Base-by-base conservation (phyloP, 2,329 filamentous ascomycete genomes). In the Nothomitra cinnamomea region DNA sequence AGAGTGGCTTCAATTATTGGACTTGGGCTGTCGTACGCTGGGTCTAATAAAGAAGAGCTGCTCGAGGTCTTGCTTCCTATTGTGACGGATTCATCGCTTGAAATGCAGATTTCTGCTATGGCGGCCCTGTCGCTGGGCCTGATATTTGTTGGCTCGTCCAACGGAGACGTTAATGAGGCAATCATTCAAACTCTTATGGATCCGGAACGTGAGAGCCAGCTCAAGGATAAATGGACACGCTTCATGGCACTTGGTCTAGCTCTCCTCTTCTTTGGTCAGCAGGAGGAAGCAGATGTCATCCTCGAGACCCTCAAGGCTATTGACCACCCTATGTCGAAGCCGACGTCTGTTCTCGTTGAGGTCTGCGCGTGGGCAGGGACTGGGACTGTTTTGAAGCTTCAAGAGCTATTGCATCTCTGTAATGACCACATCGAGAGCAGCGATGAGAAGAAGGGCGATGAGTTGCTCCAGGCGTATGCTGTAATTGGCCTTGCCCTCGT, bases 311-410 rank as follows among this genome's bases (percentile, higher is more conserved):
- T 98, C 54, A 98, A 96, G 73, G 92, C 86, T 24, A 88, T 96
- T 53, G 89, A 96, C 58, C 90, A 96, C 65, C 90, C 92, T 22
- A 94, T 95, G 82, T 87, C 89, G 19, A 92, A 92, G 69, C 86
- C 92, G n/a, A 95, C 90, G 1, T 85, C 87, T 1, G 87, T 96
- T 4, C 78, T 98, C 57, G 88, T 89, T 15, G 90, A 95, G 63
- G 94, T 96, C 54, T 98, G 94, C 64, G 92, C 92, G 2, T 98
- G 90, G 88, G 92, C 92, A 51, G 92, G 92, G 55, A 98, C 94
- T 47, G 92, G 94, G 58, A 90, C 92, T 7, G 92, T 98, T 55
- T 73, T 98, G 60, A 98, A 98, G 75, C 81, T 98, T 54, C 92
- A 98, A 68, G 89, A 96, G 68, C 79, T 98, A 56, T 79, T 98